Conservation (phyloP, 1,139 yeast species). For the Kodamaea plutei region DNA sequence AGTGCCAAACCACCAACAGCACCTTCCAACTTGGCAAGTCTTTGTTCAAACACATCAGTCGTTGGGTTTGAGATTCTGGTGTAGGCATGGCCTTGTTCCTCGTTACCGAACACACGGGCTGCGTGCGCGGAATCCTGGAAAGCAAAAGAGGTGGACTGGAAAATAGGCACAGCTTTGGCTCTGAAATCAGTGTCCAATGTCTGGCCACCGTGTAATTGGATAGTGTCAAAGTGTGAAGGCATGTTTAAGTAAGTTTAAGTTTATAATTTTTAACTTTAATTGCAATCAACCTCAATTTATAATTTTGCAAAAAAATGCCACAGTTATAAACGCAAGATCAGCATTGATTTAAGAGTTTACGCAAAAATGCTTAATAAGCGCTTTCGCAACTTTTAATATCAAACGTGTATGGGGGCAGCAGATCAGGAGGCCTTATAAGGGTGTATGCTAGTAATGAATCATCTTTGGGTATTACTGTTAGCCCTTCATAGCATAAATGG, state of each 20-base stretch:
- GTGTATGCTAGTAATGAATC: too few relatives aligned
- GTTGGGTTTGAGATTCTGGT: conserved; percentile 93
- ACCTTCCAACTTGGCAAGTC: conserved; percentile 89
- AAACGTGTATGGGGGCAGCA: too few relatives aligned
- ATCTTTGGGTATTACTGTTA: too few relatives aligned
- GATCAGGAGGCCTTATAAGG: too few relatives aligned
- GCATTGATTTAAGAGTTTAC: too few relatives aligned
- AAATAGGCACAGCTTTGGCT: conserved; percentile 90
- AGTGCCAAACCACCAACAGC: conserved; percentile 92
- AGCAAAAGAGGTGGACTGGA: conserved; percentile 80
- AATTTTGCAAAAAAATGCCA: too few relatives aligned
- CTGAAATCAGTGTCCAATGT: conserved; percentile 40
- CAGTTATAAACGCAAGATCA: too few relatives aligned
- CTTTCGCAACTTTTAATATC: too few relatives aligned
- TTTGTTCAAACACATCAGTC: conserved; percentile 80
- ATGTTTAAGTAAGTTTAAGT: conserved; percentile 12
- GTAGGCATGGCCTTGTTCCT: conserved; percentile 80
- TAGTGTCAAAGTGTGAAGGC: conserved; percentile 78
- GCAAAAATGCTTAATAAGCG: too few relatives aligned
- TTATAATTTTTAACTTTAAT: background rate
- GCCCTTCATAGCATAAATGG: too few relatives aligned
- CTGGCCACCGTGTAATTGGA: conserved; percentile 94
- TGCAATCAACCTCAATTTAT: too few relatives aligned
- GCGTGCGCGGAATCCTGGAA: conserved; percentile 89
- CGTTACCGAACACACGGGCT: conserved; percentile 81